Evolutionary conservation across 306 rosid species (phyloP).

Genomic region (Mucuna pruriens): DNA sequence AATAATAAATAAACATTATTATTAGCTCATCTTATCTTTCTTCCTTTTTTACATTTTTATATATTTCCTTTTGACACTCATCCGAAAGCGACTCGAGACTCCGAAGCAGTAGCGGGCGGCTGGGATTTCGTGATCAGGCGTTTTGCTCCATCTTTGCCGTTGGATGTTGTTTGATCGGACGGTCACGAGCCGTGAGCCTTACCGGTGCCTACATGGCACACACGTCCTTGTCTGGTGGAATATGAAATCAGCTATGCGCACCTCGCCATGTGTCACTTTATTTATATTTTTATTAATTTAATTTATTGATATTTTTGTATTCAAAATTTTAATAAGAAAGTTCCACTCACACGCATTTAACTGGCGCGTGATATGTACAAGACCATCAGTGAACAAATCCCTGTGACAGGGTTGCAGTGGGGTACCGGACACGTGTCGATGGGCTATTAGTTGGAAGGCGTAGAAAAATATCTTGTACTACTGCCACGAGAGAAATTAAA

Average conservation of each 20-base stretch:
- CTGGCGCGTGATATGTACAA: neutral
- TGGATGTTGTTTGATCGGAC: neutral
- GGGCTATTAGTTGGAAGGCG: neutral
- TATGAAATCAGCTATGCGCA: neutral
- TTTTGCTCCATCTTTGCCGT: neutral
- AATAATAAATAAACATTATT: neutral
- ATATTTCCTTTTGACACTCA: neutral
- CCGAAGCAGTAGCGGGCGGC: neutral
- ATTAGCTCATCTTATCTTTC: neutral
- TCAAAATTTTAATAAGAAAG: too few relatives aligned
- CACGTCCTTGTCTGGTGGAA: constrained; percentile 29
- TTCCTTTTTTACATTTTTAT: neutral
- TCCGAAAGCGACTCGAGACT: neutral
- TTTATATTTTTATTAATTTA: neutral
- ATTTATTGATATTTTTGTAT: neutral
- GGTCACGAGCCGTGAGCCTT: neutral
- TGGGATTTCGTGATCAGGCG: neutral
- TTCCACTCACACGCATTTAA: neutral
- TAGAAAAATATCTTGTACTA: constrained; percentile 1
- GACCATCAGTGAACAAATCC: neutral
- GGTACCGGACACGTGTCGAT: neutral
- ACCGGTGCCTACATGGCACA: constrained; percentile 18
- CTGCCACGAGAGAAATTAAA: constrained; percentile 1
- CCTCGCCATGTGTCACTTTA: neutral
- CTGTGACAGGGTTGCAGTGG: neutral